A percentile compares a stretch with the other conserved stretches of the same genome.
Conservation (phyloP, 2,329 filamentous ascomycete genomes). For the Aspergillus sp. region DNA sequence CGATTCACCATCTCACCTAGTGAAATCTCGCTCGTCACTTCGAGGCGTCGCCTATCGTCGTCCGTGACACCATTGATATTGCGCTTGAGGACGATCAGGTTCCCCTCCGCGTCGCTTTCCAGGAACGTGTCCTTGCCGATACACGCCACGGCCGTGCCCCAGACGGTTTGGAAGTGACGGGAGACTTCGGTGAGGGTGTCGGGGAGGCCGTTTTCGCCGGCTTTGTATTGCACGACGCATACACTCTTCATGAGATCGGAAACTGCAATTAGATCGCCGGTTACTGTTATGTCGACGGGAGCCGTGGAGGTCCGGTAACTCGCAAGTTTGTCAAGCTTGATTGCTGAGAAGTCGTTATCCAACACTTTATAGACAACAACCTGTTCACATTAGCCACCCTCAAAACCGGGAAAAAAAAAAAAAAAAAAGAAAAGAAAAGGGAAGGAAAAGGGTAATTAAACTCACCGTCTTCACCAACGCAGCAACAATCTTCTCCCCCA, state of each 20-base stretch:
- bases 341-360: constrained; percentile 23
- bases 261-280: constrained; percentile 68
- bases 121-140: constrained; percentile 69
- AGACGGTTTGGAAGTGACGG: constrained; percentile 71
- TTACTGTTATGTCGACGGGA: constrained; percentile 70
- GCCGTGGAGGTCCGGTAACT: constrained; percentile 75
- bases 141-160: constrained; percentile 70
- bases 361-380: constrained; percentile 52
- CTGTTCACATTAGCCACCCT: constrained; percentile 26
- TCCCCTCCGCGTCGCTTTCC: constrained; percentile 78
- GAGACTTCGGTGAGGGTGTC: constrained; percentile 64
- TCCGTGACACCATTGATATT: constrained; percentile 64
- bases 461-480: constrained; percentile 79
- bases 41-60: constrained; percentile 62
- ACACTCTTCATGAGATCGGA: constrained; percentile 92
- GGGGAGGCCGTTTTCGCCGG: constrained; percentile 48
- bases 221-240: constrained; percentile 64
- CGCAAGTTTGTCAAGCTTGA: constrained; percentile 60
- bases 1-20: constrained; percentile 91
- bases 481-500: constrained; percentile 71
- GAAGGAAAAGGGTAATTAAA: constrained; percentile 3
- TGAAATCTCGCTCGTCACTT: constrained; percentile 70
- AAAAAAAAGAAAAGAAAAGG: background rate
- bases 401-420: background rate
- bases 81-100: constrained; percentile 69